These are phyloP conservation scores for Seiridium unicorne DNA, from an alignment of 2,329 filamentous ascomycete genomes.

Conservation along the genomic window DNA sequence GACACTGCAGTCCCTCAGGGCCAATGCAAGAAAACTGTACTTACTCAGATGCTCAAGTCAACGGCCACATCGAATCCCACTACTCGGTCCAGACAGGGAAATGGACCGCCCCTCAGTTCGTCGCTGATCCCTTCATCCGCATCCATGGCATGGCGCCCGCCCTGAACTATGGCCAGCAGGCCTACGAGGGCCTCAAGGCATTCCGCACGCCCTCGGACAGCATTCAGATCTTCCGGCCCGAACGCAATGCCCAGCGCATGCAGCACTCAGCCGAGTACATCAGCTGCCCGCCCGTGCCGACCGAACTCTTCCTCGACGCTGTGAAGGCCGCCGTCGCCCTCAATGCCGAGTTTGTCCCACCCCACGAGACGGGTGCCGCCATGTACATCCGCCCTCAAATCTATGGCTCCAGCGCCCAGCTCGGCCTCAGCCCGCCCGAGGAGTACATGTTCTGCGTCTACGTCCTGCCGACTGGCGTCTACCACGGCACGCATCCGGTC, in stretches of 20 bases:
- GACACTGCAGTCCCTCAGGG: neutral
- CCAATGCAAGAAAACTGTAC: neutral
- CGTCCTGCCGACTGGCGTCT: slow-evolving; percentile 88
- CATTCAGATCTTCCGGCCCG: slow-evolving; percentile 86
- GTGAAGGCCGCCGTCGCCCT: slow-evolving; percentile 79
- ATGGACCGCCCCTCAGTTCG: slow-evolving; percentile 79
- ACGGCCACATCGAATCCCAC: slow-evolving; percentile 88
- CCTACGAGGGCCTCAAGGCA: slow-evolving; percentile 97
- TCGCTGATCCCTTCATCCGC: slow-evolving; percentile 78
- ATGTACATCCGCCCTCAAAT: slow-evolving; percentile 91
- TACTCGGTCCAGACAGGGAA: slow-evolving; percentile 71
- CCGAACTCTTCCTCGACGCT: slow-evolving; percentile 71
- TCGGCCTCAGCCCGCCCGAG: slow-evolving; percentile 82
- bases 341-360: slow-evolving; percentile 90
- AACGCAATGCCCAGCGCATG: slow-evolving; percentile 80
- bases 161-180: slow-evolving; percentile 96
- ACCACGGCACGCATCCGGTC: slow-evolving; percentile 88
- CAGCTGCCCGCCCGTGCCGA: slow-evolving; percentile 78
- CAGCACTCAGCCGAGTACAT: slow-evolving; percentile 81
- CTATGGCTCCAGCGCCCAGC: slow-evolving; percentile 83
- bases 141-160: slow-evolving; percentile 95
- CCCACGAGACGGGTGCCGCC: slow-evolving; percentile 81
- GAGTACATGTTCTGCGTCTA: slow-evolving; percentile 92
- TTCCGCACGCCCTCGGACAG: slow-evolving; percentile 74
- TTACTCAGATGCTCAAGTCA: slow-evolving; percentile 56